These are phyloP conservation scores for Populus hybrid DNA, from an alignment of 441 rosid genomes.

Conservation along the genomic window DNA sequence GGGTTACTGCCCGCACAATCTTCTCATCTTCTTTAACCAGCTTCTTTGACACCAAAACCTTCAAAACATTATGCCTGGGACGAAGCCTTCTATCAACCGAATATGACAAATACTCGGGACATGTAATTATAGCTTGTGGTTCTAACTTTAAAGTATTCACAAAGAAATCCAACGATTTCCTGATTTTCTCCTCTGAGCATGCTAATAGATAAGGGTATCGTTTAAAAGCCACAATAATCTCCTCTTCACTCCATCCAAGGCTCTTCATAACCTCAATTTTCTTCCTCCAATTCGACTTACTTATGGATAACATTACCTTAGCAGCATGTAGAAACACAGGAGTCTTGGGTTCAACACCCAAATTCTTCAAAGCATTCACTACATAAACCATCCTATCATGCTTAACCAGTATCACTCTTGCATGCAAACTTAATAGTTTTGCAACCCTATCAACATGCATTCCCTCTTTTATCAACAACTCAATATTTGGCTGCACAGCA, in stretches of 20 bases:
- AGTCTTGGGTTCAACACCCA: slow-evolving; percentile 1
- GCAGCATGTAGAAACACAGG: slow-evolving; percentile 11
- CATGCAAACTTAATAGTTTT: background rate
- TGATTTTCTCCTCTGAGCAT: slow-evolving; percentile 23
- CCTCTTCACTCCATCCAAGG: slow-evolving; percentile 27
- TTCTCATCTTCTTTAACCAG: slow-evolving; percentile 9
- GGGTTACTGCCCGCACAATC: background rate
- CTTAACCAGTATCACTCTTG: background rate
- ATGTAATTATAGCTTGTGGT: background rate
- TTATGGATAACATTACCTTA: background rate
- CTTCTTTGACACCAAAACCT: slow-evolving; percentile 23
- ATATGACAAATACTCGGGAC: slow-evolving; percentile 14
- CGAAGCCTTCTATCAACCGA: slow-evolving; percentile 25
- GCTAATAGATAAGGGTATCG: slow-evolving; percentile 7
- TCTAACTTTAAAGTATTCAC: slow-evolving; percentile 17
- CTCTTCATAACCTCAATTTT: slow-evolving; percentile 23
- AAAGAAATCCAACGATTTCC: slow-evolving; percentile 19
- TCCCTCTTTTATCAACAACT: slow-evolving; percentile 9
- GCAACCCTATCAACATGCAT: background rate
- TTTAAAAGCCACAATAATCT: slow-evolving; percentile 16
- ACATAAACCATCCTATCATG: slow-evolving; percentile 8
- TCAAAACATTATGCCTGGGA: slow-evolving; percentile 26
- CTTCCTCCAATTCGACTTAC: slow-evolving; percentile 10
- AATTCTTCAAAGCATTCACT: slow-evolving; percentile 3
- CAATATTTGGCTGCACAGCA: slow-evolving; percentile 1